Evolutionary conservation across 768 basidiomycete genomes (phyloP).

Genomic region (Trametes gibbosa): DNA sequence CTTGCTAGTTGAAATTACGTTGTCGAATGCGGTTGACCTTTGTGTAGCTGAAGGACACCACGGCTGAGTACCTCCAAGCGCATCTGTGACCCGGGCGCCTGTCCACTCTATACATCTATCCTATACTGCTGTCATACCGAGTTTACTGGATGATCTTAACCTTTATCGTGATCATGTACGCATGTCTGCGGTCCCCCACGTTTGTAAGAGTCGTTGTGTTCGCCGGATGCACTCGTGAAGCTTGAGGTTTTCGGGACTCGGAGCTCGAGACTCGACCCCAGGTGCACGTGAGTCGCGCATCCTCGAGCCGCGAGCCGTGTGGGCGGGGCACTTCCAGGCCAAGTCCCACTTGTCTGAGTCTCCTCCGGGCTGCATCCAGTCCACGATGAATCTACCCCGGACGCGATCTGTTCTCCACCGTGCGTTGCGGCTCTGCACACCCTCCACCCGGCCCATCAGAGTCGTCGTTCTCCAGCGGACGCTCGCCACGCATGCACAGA

Average conservation of each 20-base stretch:
- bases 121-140: not conserved
- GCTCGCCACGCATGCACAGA: constrained; percentile 45
- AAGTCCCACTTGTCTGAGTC: not conserved
- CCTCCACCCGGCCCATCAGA: not conserved
- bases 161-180: not conserved
- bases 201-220: no score
- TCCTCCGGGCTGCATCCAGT: not conserved
- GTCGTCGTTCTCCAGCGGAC: constrained; percentile 5
- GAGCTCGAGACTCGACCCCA: no score
- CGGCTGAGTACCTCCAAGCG: constrained; percentile 34
- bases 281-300: no score
- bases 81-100: not conserved
- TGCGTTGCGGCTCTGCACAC: constrained; percentile 3
- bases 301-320: no score
- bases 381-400: constrained; percentile 13
- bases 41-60: constrained; percentile 49
- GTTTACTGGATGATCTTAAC: not conserved
- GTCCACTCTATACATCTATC: not conserved
- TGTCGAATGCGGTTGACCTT: not conserved
- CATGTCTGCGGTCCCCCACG: no score
- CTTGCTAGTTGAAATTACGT: constrained; percentile 2
- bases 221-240: no score
- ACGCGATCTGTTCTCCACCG: constrained; percentile 6
- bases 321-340: not conserved
- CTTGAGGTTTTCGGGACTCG: no score